These are phyloP conservation scores for Anastatica hierochuntica DNA, from an alignment of 345 rosid species.

Conservation along the genomic window DNA sequence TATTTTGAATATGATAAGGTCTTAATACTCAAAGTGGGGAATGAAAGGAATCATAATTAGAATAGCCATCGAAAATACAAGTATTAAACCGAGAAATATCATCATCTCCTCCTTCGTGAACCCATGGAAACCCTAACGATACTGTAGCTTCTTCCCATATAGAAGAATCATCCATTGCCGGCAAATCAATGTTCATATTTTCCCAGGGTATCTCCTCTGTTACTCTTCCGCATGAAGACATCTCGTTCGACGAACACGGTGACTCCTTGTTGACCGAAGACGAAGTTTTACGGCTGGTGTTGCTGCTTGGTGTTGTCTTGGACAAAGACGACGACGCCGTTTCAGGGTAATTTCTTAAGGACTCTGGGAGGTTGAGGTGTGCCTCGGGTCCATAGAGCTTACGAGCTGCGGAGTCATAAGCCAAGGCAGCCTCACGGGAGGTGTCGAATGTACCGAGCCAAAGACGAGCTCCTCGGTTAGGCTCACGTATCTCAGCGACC, in stretches of 20 bases:
- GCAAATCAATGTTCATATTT: constrained; percentile 41
- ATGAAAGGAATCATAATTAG: constrained; percentile 48
- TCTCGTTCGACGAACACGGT: constrained; percentile 21
- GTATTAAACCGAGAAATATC: constrained; percentile 32
- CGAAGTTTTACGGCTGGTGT: constrained; percentile 6
- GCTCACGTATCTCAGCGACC: constrained; percentile 99
- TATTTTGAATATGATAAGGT: too few species aligned
- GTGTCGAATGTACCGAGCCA: constrained; percentile 98
- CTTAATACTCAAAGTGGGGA: constrained; percentile 43
- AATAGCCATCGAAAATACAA: too few species aligned
- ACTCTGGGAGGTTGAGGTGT: constrained; percentile 68
- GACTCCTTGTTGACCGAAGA: constrained; percentile 2
- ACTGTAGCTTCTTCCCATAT: constrained; percentile 88
- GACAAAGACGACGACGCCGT: background rate
- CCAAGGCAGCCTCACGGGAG: constrained; percentile 77
- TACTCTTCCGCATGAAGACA: constrained; percentile 20
- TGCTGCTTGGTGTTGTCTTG: constrained; percentile 16
- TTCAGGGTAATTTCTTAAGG: constrained; percentile 4
- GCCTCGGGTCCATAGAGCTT: constrained; percentile 78
- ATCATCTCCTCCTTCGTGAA: constrained; percentile 35
- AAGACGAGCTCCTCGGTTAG: constrained; percentile 93
- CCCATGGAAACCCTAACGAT: constrained; percentile 60
- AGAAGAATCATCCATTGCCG: constrained; percentile 60
- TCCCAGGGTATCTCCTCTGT: constrained; percentile 41
- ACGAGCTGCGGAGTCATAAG: constrained; percentile 83